These are phyloP conservation scores for Auricularia sp. DNA, from an alignment of 768 basidiomycete genomes.

Conservation along the genomic window DNA sequence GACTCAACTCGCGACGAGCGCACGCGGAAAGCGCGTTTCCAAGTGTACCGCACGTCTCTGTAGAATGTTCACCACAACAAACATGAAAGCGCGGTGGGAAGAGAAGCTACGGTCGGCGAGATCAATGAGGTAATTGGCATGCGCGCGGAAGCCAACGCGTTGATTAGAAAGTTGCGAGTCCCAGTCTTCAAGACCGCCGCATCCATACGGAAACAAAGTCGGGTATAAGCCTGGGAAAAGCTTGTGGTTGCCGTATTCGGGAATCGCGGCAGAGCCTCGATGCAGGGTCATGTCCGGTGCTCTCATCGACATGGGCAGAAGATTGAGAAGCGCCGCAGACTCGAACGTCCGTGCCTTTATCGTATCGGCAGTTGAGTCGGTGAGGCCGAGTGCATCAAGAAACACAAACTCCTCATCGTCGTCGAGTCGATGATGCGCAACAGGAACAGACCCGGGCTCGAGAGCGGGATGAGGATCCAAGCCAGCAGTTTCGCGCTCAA, in stretches of 20 bases:
- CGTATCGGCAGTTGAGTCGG: slow-evolving; percentile 18
- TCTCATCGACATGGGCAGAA: slow-evolving; percentile 2
- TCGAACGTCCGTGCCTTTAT: slow-evolving; percentile 15
- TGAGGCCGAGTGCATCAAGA: slow-evolving; percentile 21
- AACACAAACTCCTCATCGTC: slow-evolving; percentile 5
- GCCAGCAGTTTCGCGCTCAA: slow-evolving; percentile 20
- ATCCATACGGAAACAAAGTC: slow-evolving; percentile 21
- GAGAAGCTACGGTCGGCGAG: slow-evolving; percentile 13
- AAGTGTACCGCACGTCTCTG: slow-evolving; percentile 17
- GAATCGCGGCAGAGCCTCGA: slow-evolving; percentile 13
- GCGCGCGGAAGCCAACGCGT: slow-evolving; percentile 11
- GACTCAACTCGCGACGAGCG: slow-evolving; percentile 5
- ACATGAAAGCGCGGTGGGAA: slow-evolving; percentile 18
- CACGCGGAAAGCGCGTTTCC: slow-evolving; percentile 17
- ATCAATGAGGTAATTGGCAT: slow-evolving; percentile 17
- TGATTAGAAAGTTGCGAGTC: not conserved
- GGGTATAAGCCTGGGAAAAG: slow-evolving; percentile 23
- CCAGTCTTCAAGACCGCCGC: slow-evolving; percentile 22
- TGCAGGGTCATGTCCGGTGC: slow-evolving; percentile 17
- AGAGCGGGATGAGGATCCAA: slow-evolving; percentile 17
- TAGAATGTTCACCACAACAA: slow-evolving; percentile 19
- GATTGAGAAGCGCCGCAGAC: slow-evolving; percentile 17
- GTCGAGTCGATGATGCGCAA: not conserved
- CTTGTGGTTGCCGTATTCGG: slow-evolving; percentile 23
- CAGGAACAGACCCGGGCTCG: not conserved